Base-by-base conservation (phyloP, 495 filamentous ascomycete genomes). In the Talaromyces wortmannii region DNA sequence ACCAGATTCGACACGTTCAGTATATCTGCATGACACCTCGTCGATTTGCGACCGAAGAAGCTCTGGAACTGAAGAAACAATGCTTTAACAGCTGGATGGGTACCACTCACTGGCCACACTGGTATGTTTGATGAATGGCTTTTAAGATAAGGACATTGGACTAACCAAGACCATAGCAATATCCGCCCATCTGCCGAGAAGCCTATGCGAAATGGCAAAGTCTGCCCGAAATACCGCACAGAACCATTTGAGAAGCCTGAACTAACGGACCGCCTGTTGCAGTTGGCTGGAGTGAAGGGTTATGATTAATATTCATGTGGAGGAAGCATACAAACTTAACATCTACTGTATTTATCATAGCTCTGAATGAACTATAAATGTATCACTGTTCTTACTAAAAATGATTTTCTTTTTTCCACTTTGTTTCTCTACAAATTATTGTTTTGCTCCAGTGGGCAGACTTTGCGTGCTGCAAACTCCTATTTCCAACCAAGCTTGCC, bases 1-100 rank as follows among this genome's bases (percentile, higher is more conserved):
- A 69, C n/a, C 64, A 70, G 46, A 73, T 71, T 29, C 63, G 71
- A 15, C 66, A 68, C 45, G 66, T 67, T 8, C 64, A 67, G 40
- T 67, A 69, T 29, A 63, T 67, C 45, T 67, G 64, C 49, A 65
- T 67, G 64, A 69, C 64, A 10, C 66, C 66, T 31, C 29, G 61
- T 2, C 45, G 59, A 15, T 65, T 69, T 32, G 64, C 66, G 0
- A 60, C 53, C 2, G 46, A 52, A 0, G 50, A 63, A 40, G 64
- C 61, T 0, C 42, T 69, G 51, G 58, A 62, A 42, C 13, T 59
- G 31, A 69, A 69, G 57, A 62, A 61, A 51, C 7, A 58, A 7
- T 69, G 60, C 16, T 67, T 69, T 32, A 59, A 69, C 30, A 63
- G 58, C 13, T 69, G 33, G 33, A 52, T 60, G n/a, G 66, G 64